These are phyloP conservation scores for Gilbertella persicaria DNA, from an alignment of 371 early-diverging fungal species.

Conservation along the genomic window DNA sequence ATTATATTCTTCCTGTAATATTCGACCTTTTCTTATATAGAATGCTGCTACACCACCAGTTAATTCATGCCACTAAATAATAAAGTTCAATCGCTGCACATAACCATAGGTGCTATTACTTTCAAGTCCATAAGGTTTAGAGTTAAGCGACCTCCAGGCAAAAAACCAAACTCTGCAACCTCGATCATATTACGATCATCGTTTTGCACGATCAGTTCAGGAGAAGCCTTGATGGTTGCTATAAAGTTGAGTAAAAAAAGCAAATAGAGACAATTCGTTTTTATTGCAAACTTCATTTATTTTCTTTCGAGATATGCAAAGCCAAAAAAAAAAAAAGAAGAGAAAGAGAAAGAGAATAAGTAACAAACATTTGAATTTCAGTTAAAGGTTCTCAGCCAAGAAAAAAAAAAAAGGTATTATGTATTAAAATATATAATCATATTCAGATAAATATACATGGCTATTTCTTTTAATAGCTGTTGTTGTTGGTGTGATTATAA, in stretches of 20 bases:
- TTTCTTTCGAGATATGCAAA: too few relatives aligned
- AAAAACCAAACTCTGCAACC: slow-evolving; percentile 55
- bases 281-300: too few relatives aligned
- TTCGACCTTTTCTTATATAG: slow-evolving; percentile 36
- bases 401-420: background rate
- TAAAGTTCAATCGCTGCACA: background rate
- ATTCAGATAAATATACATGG: background rate
- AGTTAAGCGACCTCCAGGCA: slow-evolving; percentile 46
- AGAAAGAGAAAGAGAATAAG: background rate
- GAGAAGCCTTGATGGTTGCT: slow-evolving; percentile 5
- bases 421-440: background rate
- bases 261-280: background rate
- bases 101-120: slow-evolving; percentile 21
- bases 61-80: slow-evolving; percentile 10
- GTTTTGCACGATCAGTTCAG: slow-evolving; percentile 39
- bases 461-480: background rate
- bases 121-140: slow-evolving; percentile 40
- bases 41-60: slow-evolving; percentile 33
- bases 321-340: too few relatives aligned
- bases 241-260: background rate
- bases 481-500: slow-evolving; percentile 11
- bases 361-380: too few relatives aligned
- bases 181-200: slow-evolving; percentile 44
- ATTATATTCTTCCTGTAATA: slow-evolving; percentile 11
- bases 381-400: too few relatives aligned